phyloP scores from a whole-genome alignment of 306 rosid species.

The Medicago lupulina region DNA sequence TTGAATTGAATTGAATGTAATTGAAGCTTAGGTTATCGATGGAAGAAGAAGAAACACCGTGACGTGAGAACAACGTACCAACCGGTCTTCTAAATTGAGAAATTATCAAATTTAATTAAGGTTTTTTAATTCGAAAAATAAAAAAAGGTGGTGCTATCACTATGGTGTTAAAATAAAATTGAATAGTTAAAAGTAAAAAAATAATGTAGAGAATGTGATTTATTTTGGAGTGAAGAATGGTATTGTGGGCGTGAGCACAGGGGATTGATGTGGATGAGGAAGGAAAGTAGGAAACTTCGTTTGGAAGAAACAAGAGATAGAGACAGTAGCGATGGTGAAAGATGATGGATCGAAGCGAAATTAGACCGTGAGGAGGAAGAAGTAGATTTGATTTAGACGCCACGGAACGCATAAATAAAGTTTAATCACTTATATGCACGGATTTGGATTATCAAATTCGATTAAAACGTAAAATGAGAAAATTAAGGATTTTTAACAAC shows the following conservation, averaged over 20 bases:
- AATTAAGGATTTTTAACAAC: no score
- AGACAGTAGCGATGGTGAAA: no score
- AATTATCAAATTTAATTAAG: constrained; percentile 3
- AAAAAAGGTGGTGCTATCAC: not conserved
- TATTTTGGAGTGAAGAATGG: not conserved
- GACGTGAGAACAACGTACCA: constrained; percentile 31
- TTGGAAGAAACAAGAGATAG: constrained; percentile 4
- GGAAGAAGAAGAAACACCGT: constrained; percentile 32
- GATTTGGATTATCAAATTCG: no score
- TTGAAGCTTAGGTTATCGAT: not conserved
- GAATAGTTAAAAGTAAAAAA: not conserved
- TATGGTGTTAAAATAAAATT: not conserved
- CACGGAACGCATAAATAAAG: not conserved
- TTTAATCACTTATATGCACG: no score
- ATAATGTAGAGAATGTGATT: not conserved
- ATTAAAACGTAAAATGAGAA: no score
- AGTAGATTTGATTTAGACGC: not conserved
- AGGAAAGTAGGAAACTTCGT: constrained; percentile 39
- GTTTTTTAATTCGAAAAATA: not conserved
- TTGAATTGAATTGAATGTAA: not conserved
- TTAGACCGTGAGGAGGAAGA: not conserved
- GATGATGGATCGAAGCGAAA: not conserved
- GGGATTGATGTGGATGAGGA: constrained; percentile 13
- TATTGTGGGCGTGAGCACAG: constrained; percentile 27
- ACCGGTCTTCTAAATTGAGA: constrained; percentile 31